phyloP scores from a whole-genome alignment of 768 basidiomycete genomes.

The Calocybe indica region DNA sequence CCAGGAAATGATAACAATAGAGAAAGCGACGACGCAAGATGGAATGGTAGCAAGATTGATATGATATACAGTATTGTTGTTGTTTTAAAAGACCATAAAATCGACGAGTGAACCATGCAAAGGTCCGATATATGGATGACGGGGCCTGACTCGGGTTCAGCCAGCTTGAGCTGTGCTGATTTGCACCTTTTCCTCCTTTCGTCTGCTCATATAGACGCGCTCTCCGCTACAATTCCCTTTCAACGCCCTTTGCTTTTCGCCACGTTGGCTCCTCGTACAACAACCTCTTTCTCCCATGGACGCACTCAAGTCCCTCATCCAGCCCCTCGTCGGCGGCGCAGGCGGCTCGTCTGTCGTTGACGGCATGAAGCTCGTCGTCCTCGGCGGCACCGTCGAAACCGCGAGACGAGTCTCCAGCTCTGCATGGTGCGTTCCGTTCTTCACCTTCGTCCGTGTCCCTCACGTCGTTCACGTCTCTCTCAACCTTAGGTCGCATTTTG shows the following conservation, averaged over 20 bases:
- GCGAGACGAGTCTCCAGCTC: constrained; percentile 77
- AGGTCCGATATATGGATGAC: too few relatives aligned
- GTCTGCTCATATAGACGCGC: constrained; percentile 6
- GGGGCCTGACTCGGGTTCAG: too few relatives aligned
- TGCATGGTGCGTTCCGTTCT: constrained; percentile 54
- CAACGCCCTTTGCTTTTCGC: constrained; percentile 1
- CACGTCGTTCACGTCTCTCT: constrained; percentile 3
- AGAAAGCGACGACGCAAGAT: too few relatives aligned
- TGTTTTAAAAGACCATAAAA: too few relatives aligned
- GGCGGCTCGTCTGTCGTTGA: constrained; percentile 78
- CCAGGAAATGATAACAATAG: too few relatives aligned
- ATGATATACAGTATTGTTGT: too few relatives aligned
- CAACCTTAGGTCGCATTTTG: constrained; percentile 65
- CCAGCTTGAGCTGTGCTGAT: too few relatives aligned
- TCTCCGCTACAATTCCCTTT: constrained; percentile 3
- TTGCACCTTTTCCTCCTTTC: constrained; percentile 7
- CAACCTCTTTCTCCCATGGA: constrained; percentile 44
- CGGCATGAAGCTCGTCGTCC: constrained; percentile 85
- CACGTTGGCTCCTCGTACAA: constrained; percentile 14
- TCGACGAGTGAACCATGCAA: too few relatives aligned
- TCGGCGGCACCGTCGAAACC: constrained; percentile 85
- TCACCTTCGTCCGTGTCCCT: constrained; percentile 3
- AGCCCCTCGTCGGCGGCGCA: constrained; percentile 72
- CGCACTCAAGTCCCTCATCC: constrained; percentile 74
- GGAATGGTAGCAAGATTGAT: too few relatives aligned